These are phyloP conservation scores for Dinochytrium kinnereticum DNA, from an alignment of 371 early-diverging fungal genomes.

Conservation along the genomic window DNA sequence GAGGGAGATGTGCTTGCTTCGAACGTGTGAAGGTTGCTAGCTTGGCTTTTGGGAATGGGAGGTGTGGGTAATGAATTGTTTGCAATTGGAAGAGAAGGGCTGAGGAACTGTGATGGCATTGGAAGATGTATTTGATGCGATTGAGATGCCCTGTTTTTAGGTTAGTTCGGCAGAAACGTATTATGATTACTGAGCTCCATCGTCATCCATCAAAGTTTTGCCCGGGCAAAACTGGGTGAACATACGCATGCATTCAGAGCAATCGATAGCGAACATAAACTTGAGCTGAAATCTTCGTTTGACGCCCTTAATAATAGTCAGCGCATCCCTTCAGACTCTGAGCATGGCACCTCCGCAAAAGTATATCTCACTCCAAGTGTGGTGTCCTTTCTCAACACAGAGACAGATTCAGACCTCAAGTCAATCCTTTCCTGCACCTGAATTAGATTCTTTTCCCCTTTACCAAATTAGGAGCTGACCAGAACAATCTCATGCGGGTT, in stretches of 20 bases:
- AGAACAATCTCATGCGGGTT: not conserved
- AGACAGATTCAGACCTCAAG: not conserved
- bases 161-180: too few species aligned
- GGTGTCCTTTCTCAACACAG: constrained; percentile 3
- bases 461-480: not conserved
- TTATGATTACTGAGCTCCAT: not conserved
- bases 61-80: too few species aligned
- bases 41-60: too few species aligned
- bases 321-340: not conserved
- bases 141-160: too few species aligned
- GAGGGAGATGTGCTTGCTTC: too few species aligned
- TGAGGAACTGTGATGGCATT: too few species aligned
- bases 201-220: not conserved
- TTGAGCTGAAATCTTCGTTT: constrained; percentile 11
- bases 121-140: too few species aligned
- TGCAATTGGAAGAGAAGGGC: too few species aligned
- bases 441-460: not conserved
- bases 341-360: not conserved
- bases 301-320: not conserved
- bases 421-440: constrained; percentile 3
- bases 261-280: constrained; percentile 12
- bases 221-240: not conserved
- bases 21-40: too few species aligned
- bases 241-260: not conserved
- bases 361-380: constrained; percentile 9